Evolutionary conservation across 352 stramenopile genomes (phyloP).

Genomic region (Phytopythium vexans): DNA sequence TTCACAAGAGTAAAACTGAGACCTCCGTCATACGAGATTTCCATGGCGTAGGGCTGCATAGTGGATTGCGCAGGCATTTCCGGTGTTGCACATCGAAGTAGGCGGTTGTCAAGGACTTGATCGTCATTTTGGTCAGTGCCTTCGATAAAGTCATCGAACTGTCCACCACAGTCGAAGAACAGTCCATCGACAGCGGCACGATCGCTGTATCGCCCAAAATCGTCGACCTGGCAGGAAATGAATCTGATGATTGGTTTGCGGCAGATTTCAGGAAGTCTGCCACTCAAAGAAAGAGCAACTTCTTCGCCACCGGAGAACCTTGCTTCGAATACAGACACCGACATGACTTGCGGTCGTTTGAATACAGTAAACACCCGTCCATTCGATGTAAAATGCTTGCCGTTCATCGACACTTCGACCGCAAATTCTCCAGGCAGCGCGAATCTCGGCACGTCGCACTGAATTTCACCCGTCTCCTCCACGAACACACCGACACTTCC

Average conservation of each 20-base stretch:
- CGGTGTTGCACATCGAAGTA: slow-evolving; percentile 11
- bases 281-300: slow-evolving; percentile 30
- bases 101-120: slow-evolving; percentile 12
- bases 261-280: slow-evolving; percentile 34
- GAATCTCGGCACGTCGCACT: slow-evolving; percentile 70
- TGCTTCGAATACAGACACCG: slow-evolving; percentile 41
- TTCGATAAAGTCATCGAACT: slow-evolving; percentile 1
- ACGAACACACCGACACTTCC: slow-evolving; percentile 46
- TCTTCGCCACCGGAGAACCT: slow-evolving; percentile 28
- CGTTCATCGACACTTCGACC: slow-evolving; percentile 78
- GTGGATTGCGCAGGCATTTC: neutral
- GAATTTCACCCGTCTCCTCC: slow-evolving; percentile 34
- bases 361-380: slow-evolving; percentile 55
- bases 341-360: slow-evolving; percentile 30
- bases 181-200: neutral
- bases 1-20: slow-evolving; percentile 36
- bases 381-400: slow-evolving; percentile 72
- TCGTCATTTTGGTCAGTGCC: slow-evolving; percentile 11
- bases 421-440: slow-evolving; percentile 51
- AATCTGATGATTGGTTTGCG: slow-evolving; percentile 33
- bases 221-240: slow-evolving; percentile 20
- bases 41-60: slow-evolving; percentile 24
- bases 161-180: neutral
- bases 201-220: neutral
- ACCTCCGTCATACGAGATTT: slow-evolving; percentile 62